phyloP scores from a whole-genome alignment of 306 rosid genomes.

The Trifolium subterraneum region DNA sequence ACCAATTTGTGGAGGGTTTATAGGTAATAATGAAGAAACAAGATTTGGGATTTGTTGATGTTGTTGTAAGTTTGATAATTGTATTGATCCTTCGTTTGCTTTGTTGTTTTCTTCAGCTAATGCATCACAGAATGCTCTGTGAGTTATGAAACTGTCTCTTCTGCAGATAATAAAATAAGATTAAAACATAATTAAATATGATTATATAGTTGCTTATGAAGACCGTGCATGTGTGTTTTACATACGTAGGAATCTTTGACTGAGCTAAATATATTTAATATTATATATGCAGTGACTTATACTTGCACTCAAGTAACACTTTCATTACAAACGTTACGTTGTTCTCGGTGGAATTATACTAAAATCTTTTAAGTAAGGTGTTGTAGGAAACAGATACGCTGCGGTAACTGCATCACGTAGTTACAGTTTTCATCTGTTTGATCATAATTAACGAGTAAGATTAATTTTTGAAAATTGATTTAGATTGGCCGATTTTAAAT shows the following conservation, averaged over 20 bases:
- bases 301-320: conserved; percentile 4
- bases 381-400: no score
- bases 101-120: conserved; percentile 76
- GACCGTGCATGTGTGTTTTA: conserved; percentile 8
- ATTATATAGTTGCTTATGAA: neutral
- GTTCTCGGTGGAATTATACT: no score
- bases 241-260: conserved; percentile 33
- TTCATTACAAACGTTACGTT: neutral
- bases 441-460: no score
- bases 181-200: no score
- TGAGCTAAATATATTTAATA: conserved; percentile 13
- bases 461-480: no score
- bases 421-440: no score
- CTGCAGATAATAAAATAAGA: conserved; percentile 45
- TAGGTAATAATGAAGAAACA: conserved; percentile 50
- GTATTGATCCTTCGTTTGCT: conserved; percentile 40
- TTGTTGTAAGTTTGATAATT: conserved; percentile 42
- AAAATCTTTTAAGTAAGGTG: no score
- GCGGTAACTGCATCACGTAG: no score
- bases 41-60: conserved; percentile 52
- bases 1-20: conserved; percentile 35
- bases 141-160: conserved; percentile 92
- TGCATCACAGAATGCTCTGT: conserved; percentile 93
- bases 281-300: conserved; percentile 20
- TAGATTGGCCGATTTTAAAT: no score